A percentile compares a stretch with the other conserved stretches of the same genome.
phyloP scores from a whole-genome alignment of 176 grass and related monocot genomes.

The Poa annua region DNA sequence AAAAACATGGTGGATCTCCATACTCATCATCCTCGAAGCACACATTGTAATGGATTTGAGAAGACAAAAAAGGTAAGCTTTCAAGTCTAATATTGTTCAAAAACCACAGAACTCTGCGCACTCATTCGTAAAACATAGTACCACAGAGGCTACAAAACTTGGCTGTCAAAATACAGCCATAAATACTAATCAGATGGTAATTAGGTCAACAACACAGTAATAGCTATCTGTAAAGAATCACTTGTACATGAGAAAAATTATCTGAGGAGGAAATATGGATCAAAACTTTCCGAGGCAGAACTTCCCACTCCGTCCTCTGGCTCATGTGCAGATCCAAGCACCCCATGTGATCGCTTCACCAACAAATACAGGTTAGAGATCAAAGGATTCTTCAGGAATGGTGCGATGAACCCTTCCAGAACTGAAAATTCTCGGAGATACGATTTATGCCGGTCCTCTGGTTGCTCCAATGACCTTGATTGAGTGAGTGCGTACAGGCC shows the following conservation, averaged over 20 bases:
- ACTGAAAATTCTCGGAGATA: constrained; percentile 62
- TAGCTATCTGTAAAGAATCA: constrained; percentile 25
- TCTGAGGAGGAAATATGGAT: constrained; percentile 93
- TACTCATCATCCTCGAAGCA: background rate
- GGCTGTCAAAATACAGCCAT: background rate
- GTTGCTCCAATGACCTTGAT: constrained; percentile 29
- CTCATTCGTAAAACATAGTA: background rate
- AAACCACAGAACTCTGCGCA: background rate
- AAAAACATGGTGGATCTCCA: background rate
- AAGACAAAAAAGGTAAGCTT: background rate
- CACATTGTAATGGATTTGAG: background rate
- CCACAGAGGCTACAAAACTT: constrained; percentile 24
- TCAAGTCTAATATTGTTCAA: background rate
- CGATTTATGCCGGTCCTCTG: constrained; percentile 19
- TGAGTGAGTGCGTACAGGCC: constrained; percentile 67
- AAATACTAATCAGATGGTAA: constrained; percentile 6
- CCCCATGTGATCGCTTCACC: constrained; percentile 54
- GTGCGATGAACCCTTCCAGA: constrained; percentile 52
- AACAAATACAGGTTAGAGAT: constrained; percentile 69
- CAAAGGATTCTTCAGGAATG: constrained; percentile 94
- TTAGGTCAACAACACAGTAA: constrained; percentile 34
- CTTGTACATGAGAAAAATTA: constrained; percentile 43
- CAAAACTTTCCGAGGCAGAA: constrained; percentile 57
- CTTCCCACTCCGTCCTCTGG: constrained; percentile 23
- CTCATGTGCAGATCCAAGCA: constrained; percentile 15